phyloP scores from a whole-genome alignment of 768 basidiomycete species.

The Amanita rubescens region DNA sequence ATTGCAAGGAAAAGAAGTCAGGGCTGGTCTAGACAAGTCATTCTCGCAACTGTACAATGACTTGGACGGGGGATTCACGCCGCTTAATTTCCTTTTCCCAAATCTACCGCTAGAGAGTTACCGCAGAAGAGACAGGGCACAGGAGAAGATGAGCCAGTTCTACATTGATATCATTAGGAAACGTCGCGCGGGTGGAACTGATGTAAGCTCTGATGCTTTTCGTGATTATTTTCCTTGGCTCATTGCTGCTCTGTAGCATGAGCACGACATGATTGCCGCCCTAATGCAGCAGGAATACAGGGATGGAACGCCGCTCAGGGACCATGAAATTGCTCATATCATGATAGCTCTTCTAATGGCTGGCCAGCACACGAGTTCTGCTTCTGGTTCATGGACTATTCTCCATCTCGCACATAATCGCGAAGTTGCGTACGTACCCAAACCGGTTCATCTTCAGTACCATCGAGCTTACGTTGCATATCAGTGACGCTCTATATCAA shows the following conservation, averaged over 20 bases:
- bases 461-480: conserved; percentile 3
- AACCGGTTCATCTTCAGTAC: neutral
- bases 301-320: conserved; percentile 64
- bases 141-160: conserved; percentile 89
- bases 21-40: conserved; percentile 65
- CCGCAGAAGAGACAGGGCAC: conserved; percentile 80
- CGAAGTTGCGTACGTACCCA: conserved; percentile 58
- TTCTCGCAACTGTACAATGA: conserved; percentile 84
- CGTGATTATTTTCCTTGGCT: conserved; percentile 2
- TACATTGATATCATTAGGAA: conserved; percentile 82
- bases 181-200: conserved; percentile 45
- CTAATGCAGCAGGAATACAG: conserved; percentile 82
- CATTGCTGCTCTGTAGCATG: conserved; percentile 31
- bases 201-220: conserved; percentile 23
- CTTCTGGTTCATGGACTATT: conserved; percentile 85
- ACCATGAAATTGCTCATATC: conserved; percentile 95
- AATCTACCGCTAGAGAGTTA: conserved; percentile 89
- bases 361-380: conserved; percentile 96
- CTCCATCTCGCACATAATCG: conserved; percentile 77
- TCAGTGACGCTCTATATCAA: conserved; percentile 74
- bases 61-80: conserved; percentile 94
- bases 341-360: conserved; percentile 99
- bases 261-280: conserved; percentile 89
- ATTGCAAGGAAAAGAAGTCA: conserved; percentile 89
- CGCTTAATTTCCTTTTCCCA: conserved; percentile 92